Conservation (phyloP, 1,284 basidiomycete genomes). For the Ceratorhiza oryzae-sativae region DNA sequence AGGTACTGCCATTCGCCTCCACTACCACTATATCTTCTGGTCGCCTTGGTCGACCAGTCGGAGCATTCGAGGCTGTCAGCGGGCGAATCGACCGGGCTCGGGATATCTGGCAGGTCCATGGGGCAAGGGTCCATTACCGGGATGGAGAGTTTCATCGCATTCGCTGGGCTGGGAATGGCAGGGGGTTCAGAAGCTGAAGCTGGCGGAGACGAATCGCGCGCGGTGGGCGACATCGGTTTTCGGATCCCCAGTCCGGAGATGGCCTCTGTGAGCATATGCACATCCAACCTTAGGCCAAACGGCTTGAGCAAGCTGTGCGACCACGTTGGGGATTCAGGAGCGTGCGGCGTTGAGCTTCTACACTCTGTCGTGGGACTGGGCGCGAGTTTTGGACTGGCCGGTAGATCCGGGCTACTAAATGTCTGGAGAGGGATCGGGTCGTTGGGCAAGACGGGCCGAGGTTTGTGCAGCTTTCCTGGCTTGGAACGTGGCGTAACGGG, state of each 20-base stretch:
- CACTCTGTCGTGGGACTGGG: conserved; percentile 11
- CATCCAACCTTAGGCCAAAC: conserved; percentile 24
- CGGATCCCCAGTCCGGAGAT: conserved; percentile 29
- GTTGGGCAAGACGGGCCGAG: conserved; percentile 13
- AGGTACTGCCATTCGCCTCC: conserved; percentile 34
- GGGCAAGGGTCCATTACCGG: too few species aligned
- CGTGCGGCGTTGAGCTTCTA: conserved; percentile 15
- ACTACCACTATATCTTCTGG: not conserved
- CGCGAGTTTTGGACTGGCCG: not conserved
- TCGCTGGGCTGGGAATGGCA: not conserved
- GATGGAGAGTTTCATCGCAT: not conserved
- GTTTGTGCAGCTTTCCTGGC: conserved; percentile 22
- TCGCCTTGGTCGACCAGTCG: not conserved
- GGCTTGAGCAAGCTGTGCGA: conserved; percentile 27
- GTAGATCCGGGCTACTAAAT: too few species aligned
- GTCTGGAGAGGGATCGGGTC: conserved; percentile 36
- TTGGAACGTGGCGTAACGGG: conserved; percentile 22
- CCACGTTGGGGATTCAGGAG: conserved; percentile 26
- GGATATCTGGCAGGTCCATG: not conserved
- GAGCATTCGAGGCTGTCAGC: not conserved
- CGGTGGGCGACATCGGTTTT: conserved; percentile 13
- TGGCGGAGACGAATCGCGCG: not conserved
- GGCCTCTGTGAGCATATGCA: conserved; percentile 27
- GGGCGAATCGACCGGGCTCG: conserved; percentile 19
- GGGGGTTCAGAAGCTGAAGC: not conserved